These are phyloP conservation scores for Phylloporus sp. DNA, from an alignment of 768 basidiomycete species.

Conservation along the genomic window DNA sequence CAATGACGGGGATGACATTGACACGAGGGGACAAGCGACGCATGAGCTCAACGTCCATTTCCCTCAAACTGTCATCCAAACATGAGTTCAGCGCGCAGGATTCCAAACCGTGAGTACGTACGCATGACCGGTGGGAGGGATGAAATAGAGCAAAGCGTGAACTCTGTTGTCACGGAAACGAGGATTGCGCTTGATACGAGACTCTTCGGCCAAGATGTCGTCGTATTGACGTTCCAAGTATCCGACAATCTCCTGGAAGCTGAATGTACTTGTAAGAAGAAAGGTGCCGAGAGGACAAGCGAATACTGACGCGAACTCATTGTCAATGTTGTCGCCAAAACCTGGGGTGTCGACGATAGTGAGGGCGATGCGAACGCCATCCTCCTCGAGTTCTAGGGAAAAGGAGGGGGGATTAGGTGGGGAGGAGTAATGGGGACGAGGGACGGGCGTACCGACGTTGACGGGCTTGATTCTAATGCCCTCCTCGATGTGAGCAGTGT, in stretches of 20 bases:
- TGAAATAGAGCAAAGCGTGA: slow-evolving; percentile 96
- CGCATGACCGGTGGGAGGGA: slow-evolving; percentile 97
- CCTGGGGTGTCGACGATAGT: slow-evolving; percentile 99
- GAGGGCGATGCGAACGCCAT: slow-evolving; percentile 94
- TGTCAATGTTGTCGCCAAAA: slow-evolving; percentile 98
- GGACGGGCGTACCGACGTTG: slow-evolving; percentile 65
- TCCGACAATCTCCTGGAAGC: slow-evolving; percentile 95
- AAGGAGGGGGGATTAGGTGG: slow-evolving; percentile 1
- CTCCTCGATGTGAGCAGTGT: slow-evolving; percentile 89
- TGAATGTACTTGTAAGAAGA: slow-evolving; percentile 29
- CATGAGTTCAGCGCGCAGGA: background rate
- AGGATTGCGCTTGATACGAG: slow-evolving; percentile 98
- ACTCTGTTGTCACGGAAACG: slow-evolving; percentile 98
- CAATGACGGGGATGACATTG: slow-evolving; percentile 97
- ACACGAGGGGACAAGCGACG: slow-evolving; percentile 94
- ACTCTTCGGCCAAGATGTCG: slow-evolving; percentile 97
- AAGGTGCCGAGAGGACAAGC: slow-evolving; percentile 3
- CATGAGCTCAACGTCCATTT: slow-evolving; percentile 99
- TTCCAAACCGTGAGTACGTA: slow-evolving; percentile 39
- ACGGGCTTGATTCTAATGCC: slow-evolving; percentile 92
- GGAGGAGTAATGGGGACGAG: background rate
- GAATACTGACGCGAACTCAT: slow-evolving; percentile 85
- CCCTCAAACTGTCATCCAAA: slow-evolving; percentile 59
- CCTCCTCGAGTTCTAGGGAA: slow-evolving; percentile 94
- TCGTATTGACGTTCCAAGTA: slow-evolving; percentile 99